Percentiles rank a stretch among this genome's conserved stretches.
Conservation (phyloP, 805 yeast species). For the Wickerhamomyces chaumierensis region DNA sequence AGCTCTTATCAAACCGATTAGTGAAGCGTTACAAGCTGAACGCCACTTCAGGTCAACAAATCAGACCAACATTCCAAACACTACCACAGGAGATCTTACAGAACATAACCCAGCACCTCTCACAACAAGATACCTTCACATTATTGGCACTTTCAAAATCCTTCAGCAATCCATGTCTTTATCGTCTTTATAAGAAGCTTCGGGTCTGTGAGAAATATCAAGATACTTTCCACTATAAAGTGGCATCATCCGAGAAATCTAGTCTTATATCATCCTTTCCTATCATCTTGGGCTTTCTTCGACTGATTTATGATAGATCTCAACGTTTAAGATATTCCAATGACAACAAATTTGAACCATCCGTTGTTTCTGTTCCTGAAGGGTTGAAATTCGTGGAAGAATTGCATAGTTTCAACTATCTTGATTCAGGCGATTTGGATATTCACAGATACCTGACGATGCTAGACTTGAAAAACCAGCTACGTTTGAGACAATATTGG, state of each 20-base stretch:
- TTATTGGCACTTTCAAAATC: constrained; percentile 6
- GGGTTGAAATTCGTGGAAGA: constrained; percentile 11
- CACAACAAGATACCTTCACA: constrained; percentile 11
- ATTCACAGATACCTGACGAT: constrained; percentile 6
- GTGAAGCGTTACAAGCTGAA: too few relatives aligned
- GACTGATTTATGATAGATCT: constrained; percentile 5
- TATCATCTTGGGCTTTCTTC: constrained; percentile 10
- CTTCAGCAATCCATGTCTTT: constrained; percentile 8
- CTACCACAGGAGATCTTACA: constrained; percentile 12
- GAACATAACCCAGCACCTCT: constrained; percentile 5
- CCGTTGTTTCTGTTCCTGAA: too few relatives aligned
- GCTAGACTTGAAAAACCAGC: constrained; percentile 7
- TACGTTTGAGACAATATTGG: constrained; percentile 14
- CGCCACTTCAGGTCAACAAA: too few relatives aligned
- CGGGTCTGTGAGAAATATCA: constrained; percentile 16
- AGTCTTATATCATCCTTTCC: constrained; percentile 13
- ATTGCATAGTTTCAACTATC: constrained; percentile 9
- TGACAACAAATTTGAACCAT: too few relatives aligned
- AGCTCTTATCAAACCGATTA: too few relatives aligned
- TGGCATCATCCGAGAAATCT: constrained; percentile 3
- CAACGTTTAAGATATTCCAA: background rate
- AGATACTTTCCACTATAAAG: constrained; percentile 11
- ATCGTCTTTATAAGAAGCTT: constrained; percentile 13
- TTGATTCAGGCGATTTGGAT: constrained; percentile 16
- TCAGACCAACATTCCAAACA: background rate